These are phyloP conservation scores for Phlyctochytrium planicorne DNA, from an alignment of 192 early-diverging fungal species.

Conservation along the genomic window DNA sequence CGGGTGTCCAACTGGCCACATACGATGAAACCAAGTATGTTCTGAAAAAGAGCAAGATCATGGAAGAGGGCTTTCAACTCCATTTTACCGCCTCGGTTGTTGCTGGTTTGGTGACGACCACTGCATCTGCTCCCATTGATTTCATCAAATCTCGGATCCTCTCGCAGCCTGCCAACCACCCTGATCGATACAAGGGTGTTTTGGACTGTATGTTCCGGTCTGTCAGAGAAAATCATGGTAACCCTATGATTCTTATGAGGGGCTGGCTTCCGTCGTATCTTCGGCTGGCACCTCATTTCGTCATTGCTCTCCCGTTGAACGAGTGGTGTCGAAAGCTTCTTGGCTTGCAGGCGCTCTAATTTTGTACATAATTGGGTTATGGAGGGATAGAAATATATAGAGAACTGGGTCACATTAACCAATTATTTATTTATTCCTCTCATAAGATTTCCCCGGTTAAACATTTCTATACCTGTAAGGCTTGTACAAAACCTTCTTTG, in stretches of 20 bases:
- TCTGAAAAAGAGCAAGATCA: conserved; percentile 29
- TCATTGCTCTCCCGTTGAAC: conserved; percentile 21
- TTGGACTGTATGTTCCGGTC: conserved; percentile 12
- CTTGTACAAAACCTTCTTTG: conserved; percentile 32
- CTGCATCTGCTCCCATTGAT: conserved; percentile 17
- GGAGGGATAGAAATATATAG: too few species aligned
- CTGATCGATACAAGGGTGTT: conserved; percentile 13
- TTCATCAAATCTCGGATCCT: conserved; percentile 17
- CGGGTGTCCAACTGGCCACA: conserved; percentile 48
- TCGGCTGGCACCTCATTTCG: conserved; percentile 25
- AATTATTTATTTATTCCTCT: too few species aligned
- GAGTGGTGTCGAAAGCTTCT: conserved; percentile 22
- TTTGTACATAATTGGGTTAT: too few species aligned
- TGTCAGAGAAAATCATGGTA: conserved; percentile 9
- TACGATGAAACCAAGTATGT: conserved; percentile 54
- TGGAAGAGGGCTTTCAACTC: conserved; percentile 37
- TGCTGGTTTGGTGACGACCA: conserved; percentile 33
- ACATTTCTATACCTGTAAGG: conserved; percentile 46
- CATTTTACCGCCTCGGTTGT: conserved; percentile 41
- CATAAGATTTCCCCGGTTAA: too few species aligned
- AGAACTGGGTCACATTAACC: too few species aligned
- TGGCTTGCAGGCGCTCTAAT: conserved; percentile 21
- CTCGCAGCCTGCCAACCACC: background rate
- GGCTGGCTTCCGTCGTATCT: conserved; percentile 26
- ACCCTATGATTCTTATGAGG: conserved; percentile 12